Evolutionary conservation across 2,329 filamentous ascomycete genomes (phyloP).

Genomic region (Coniosporium tulheliwenetii): DNA sequence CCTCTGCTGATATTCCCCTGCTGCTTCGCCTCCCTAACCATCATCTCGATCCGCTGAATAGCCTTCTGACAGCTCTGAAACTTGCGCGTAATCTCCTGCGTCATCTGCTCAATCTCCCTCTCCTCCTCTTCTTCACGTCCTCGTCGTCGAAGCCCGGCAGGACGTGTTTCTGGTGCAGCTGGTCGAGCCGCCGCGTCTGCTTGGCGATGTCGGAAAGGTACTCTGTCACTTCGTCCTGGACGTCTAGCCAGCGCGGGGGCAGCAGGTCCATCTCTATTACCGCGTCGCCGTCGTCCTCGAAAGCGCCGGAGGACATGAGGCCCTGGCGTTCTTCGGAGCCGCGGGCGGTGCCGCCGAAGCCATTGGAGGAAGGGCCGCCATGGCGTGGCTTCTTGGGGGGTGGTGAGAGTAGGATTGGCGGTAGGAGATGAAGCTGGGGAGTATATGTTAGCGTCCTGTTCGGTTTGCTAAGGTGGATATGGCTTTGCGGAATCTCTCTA

Average conservation of each 20-base stretch:
- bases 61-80: slow-evolving; percentile 85
- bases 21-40: slow-evolving; percentile 68
- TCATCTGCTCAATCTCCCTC: slow-evolving; percentile 75
- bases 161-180: slow-evolving; percentile 92
- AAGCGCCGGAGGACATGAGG: slow-evolving; percentile 66
- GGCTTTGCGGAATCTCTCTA: too few relatives aligned
- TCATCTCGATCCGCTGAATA: slow-evolving; percentile 73
- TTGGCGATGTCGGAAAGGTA: slow-evolving; percentile 63
- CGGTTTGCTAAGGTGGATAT: too few relatives aligned
- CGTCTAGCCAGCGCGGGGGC: slow-evolving; percentile 87
- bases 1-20: slow-evolving; percentile 59
- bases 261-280: slow-evolving; percentile 97
- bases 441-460: neutral
- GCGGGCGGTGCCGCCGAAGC: slow-evolving; percentile 27
- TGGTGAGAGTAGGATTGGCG: slow-evolving; percentile 96
- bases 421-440: slow-evolving; percentile 83
- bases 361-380: slow-evolving; percentile 37
- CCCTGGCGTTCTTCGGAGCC: slow-evolving; percentile 55
- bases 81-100: slow-evolving; percentile 72
- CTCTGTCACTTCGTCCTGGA: slow-evolving; percentile 86
- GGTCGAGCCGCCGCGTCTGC: slow-evolving; percentile 73
- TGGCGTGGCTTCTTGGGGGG: slow-evolving; percentile 66
- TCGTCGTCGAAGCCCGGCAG: slow-evolving; percentile 95
- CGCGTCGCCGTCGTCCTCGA: slow-evolving; percentile 76
- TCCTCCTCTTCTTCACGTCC: slow-evolving; percentile 76